Base-by-base conservation (phyloP, 2,329 filamentous ascomycete species). In the Aschersonia sp. region DNA sequence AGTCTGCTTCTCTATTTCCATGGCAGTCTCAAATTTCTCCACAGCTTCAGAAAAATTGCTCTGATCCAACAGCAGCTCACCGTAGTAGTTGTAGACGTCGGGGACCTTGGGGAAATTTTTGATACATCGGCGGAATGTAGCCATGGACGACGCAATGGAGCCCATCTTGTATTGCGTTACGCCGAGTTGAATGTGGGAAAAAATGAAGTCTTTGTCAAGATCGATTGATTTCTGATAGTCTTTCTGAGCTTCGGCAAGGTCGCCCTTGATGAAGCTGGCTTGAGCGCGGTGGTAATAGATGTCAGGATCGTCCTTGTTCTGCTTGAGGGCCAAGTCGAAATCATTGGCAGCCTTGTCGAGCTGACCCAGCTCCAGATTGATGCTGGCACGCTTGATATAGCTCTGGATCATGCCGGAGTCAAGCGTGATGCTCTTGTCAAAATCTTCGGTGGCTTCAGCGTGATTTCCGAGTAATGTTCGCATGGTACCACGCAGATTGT, bases 81-180 rank as follows among this genome's bases (percentile, higher is more conserved):
- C 92, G 61, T 95, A 97, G 78, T 98, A 98, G 77, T 98, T 98
- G 77, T 97, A 98, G 41, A 97, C 92, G 62, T 98, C 92, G 5
- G 91, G 89, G 9, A 94, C 87, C 63, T 91, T 86, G 61, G 89
- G 85, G 62, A 98, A 98, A 71, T 95, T 96, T 82, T 97, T 98
- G 66, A 96, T 89, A 67, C 89, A 95, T 53, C 89, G 79, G 58
- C 91, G 81, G 82, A 98, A 97, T 5, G 92, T 98, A 38, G 92
- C 91, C 89, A 97, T 97, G 44, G 89, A 95, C 6, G 89, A 96
- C 5, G 92, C 92, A 50, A 98, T 85, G 31, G 88, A 95, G 56
- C 92, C 92, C 85, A 97, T 94, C 82, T 98, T 98, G 75, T 98
- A 98, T 69, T 98, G 92, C 45, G 92, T 98, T 47, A 98, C 92